Evolutionary conservation across 192 early-diverging fungal genomes (phyloP).

Genomic region (Coemansia sp.): DNA sequence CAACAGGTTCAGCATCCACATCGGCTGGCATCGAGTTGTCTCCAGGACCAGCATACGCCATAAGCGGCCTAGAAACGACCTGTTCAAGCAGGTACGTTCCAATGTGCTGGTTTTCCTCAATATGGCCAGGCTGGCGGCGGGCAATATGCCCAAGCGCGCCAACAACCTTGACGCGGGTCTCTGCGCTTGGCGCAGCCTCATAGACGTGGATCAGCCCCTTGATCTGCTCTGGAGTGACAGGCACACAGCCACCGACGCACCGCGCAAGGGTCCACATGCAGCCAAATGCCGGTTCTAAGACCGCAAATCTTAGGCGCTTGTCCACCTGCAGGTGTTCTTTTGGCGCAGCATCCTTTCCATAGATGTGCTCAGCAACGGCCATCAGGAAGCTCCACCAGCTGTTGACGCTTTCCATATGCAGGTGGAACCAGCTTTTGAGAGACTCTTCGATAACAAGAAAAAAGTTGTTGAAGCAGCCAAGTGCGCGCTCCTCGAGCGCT

Average conservation of each 20-base stretch:
- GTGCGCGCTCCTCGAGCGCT: conserved; percentile 63
- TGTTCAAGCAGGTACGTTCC: conserved; percentile 65
- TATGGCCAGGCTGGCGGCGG: conserved; percentile 60
- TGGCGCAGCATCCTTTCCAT: conserved; percentile 51
- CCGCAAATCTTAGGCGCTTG: conserved; percentile 54
- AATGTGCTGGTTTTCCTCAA: conserved; percentile 56
- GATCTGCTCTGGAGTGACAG: conserved; percentile 52
- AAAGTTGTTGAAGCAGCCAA: conserved; percentile 77
- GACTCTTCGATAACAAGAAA: conserved; percentile 71
- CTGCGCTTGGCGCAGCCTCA: conserved; percentile 22
- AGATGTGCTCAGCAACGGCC: conserved; percentile 55
- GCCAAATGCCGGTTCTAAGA: conserved; percentile 67
- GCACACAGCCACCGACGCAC: conserved; percentile 60
- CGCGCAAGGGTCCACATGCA: conserved; percentile 79
- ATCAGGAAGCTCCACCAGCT: conserved; percentile 63
- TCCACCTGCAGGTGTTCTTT: conserved; percentile 56
- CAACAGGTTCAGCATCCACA: conserved; percentile 36
- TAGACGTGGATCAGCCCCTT: conserved; percentile 51
- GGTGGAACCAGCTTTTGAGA: conserved; percentile 64
- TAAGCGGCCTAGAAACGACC: conserved; percentile 28
- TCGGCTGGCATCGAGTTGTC: not conserved
- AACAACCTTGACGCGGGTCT: conserved; percentile 64
- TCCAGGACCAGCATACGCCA: conserved; percentile 1
- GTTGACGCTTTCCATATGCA: conserved; percentile 26
- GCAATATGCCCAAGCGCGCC: conserved; percentile 76